These are phyloP conservation scores for Aegilops umbellulata DNA, from an alignment of 176 grass and related monocot species.

Conservation along the genomic window DNA sequence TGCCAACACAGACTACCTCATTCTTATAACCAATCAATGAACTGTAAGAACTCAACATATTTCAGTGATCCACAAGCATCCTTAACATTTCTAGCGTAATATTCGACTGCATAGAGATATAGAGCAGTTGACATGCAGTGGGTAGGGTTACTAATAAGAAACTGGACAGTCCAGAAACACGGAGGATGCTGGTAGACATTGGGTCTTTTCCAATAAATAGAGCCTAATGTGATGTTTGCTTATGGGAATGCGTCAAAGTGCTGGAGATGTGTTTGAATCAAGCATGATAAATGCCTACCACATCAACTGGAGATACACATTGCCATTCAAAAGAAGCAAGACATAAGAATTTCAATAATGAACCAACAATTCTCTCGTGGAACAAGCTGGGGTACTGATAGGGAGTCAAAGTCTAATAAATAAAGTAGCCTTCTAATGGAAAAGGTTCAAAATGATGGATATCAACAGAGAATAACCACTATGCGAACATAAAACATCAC, in stretches of 20 bases:
- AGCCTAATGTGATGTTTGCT: background rate
- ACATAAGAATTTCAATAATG: slow-evolving; percentile 2
- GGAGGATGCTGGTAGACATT: background rate
- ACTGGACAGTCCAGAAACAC: background rate
- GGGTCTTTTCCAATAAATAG: slow-evolving; percentile 3
- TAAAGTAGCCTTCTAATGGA: background rate
- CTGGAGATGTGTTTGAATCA: background rate
- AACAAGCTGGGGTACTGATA: slow-evolving; percentile 1
- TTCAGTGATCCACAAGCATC: background rate
- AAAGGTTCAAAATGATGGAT: background rate
- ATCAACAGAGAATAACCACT: slow-evolving; percentile 22
- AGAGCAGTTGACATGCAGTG: background rate
- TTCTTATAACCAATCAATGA: background rate
- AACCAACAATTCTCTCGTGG: background rate
- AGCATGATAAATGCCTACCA: too few species aligned
- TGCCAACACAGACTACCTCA: background rate
- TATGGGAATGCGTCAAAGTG: background rate
- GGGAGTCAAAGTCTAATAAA: background rate
- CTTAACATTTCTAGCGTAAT: background rate
- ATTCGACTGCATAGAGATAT: background rate
- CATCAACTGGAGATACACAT: slow-evolving; percentile 1
- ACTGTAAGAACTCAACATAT: background rate
- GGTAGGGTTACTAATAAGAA: background rate
- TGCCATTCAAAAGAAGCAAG: background rate
- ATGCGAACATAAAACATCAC: slow-evolving; percentile 16